Evolutionary conservation across 768 basidiomycete genomes (phyloP).

Genomic region (Neoboletus brunneissimus): DNA sequence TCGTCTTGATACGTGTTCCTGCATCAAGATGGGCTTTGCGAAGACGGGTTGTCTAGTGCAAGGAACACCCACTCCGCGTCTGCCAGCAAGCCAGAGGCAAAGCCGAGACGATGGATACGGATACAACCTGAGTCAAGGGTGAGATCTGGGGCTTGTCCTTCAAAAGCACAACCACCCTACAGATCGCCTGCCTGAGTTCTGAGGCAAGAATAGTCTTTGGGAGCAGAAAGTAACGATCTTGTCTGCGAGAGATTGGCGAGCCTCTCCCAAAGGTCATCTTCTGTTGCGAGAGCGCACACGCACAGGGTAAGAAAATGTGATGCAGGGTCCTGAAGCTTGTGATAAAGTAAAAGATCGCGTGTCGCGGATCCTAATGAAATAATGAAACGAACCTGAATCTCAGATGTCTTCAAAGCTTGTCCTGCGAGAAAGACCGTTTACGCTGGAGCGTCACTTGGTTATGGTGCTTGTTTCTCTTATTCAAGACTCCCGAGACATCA

Average conservation of each 20-base stretch:
- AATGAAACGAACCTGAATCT: slow-evolving; percentile 16
- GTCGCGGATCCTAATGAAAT: slow-evolving; percentile 6
- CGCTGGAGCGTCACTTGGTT: not conserved
- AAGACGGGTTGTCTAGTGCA: not conserved
- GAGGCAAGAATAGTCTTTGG: not conserved
- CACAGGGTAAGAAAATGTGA: not conserved
- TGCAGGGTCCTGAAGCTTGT: slow-evolving; percentile 6
- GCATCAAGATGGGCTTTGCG: slow-evolving; percentile 22
- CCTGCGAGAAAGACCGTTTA: not conserved
- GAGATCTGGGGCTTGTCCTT: not conserved
- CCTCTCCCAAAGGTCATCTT: not conserved
- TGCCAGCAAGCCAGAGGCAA: not conserved
- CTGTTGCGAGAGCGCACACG: not conserved
- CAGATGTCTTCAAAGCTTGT: not conserved
- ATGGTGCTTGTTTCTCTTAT: not conserved
- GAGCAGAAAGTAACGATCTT: not conserved
- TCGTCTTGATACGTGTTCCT: slow-evolving; percentile 2
- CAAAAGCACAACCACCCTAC: not conserved
- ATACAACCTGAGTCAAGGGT: not conserved
- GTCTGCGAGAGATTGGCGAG: not conserved
- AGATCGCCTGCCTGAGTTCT: no score
- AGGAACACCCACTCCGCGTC: not conserved
- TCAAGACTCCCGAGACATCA: not conserved
- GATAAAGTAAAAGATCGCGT: slow-evolving; percentile 8
- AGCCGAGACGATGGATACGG: not conserved